Evolutionary conservation across 495 filamentous ascomycete species (phyloP).

Genomic region (Ramalina intermedia): DNA sequence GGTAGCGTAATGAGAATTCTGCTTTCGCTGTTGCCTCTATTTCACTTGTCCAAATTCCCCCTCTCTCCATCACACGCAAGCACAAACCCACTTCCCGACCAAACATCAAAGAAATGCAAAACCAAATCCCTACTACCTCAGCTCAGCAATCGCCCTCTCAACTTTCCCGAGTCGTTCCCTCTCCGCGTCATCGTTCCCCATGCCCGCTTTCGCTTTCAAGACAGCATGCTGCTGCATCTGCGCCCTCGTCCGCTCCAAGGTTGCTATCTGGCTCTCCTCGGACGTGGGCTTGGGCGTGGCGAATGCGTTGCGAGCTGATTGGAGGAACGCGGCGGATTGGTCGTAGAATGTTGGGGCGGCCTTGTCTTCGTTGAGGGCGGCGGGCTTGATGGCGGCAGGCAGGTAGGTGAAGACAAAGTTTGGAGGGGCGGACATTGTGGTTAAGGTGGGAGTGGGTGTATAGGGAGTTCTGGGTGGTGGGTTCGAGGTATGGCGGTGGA

Average conservation of each 20-base stretch:
- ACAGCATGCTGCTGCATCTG: background rate
- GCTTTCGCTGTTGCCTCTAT: no score
- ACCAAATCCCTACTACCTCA: background rate
- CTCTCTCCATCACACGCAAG: no score
- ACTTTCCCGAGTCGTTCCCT: background rate
- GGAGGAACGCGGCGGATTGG: background rate
- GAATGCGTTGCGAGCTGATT: constrained; percentile 2
- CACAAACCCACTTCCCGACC: no score
- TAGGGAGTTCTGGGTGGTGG: no score
- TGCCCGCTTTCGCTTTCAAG: background rate
- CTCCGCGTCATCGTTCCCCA: background rate
- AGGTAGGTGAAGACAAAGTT: constrained; percentile 3
- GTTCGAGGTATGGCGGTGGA: no score
- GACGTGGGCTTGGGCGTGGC: background rate
- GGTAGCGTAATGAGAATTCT: no score
- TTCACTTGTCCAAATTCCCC: no score
- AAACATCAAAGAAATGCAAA: no score
- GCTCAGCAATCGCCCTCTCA: background rate
- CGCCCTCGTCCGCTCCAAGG: background rate
- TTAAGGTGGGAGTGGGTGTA: background rate
- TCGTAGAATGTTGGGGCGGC: background rate
- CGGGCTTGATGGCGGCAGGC: background rate
- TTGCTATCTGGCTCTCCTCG: background rate
- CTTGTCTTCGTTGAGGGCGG: background rate
- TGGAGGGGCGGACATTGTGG: background rate